Conservation (phyloP, 495 filamentous ascomycete genomes). For the Staphylotrichum tortipilum region DNA sequence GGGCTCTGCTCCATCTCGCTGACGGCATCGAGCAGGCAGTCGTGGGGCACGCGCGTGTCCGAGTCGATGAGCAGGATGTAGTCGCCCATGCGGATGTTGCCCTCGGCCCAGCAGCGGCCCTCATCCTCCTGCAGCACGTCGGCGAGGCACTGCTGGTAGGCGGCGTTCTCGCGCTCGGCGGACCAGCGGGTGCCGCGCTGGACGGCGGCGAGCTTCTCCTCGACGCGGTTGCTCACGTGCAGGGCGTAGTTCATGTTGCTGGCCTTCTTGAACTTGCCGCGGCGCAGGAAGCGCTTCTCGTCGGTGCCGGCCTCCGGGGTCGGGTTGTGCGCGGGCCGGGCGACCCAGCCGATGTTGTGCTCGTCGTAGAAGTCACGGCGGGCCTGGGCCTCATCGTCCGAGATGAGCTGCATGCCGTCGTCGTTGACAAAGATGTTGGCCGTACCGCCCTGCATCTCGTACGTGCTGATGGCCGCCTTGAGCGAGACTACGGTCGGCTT, state of each 20-base stretch:
- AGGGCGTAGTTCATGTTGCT: slow-evolving; percentile 81
- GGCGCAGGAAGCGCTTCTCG: slow-evolving; percentile 53
- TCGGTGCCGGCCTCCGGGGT: slow-evolving; percentile 30
- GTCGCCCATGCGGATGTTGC: slow-evolving; percentile 71
- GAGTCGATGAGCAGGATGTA: slow-evolving; percentile 72
- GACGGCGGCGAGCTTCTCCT: slow-evolving; percentile 54
- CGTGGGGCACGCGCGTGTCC: slow-evolving; percentile 64
- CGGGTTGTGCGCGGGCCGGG: slow-evolving; percentile 53
- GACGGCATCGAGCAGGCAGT: slow-evolving; percentile 69
- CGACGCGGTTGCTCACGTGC: slow-evolving; percentile 50
- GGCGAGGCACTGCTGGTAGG: slow-evolving; percentile 58
- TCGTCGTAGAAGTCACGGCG: slow-evolving; percentile 62
- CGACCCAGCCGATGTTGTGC: slow-evolving; percentile 74
- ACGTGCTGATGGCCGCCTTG: slow-evolving; percentile 66
- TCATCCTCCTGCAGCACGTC: slow-evolving; percentile 55
- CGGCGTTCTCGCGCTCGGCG: slow-evolving; percentile 48
- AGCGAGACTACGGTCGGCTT: slow-evolving; percentile 59
- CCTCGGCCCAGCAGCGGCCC: slow-evolving; percentile 69
- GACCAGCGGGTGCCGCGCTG: slow-evolving; percentile 43
- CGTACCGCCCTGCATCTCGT: slow-evolving; percentile 70
- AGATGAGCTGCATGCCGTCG: slow-evolving; percentile 64
- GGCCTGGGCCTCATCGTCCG: slow-evolving; percentile 54
- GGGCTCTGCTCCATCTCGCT: slow-evolving; percentile 74
- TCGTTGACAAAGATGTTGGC: slow-evolving; percentile 78
- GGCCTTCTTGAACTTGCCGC: slow-evolving; percentile 66